These are phyloP conservation scores for Aspergillus jensenii DNA, from an alignment of 2,329 filamentous ascomycete species.

Conservation along the genomic window DNA sequence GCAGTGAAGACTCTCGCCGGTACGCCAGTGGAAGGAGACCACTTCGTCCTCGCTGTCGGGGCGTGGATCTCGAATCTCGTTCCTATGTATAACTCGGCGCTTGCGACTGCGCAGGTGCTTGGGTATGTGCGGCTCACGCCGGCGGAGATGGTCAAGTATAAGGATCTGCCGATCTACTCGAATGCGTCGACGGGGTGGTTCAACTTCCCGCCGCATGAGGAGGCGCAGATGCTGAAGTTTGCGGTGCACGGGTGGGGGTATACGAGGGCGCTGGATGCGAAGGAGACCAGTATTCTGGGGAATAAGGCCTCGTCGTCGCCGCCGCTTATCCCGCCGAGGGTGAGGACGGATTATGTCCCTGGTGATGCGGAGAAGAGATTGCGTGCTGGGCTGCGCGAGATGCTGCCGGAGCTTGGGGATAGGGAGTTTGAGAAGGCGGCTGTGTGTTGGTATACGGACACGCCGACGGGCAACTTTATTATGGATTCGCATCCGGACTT, in stretches of 20 bases:
- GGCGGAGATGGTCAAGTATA: background rate
- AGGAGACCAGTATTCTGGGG: background rate
- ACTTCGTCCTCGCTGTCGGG: background rate
- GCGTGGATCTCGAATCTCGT: background rate
- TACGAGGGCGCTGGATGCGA: background rate
- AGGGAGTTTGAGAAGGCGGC: slow-evolving; percentile 60
- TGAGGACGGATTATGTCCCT: background rate
- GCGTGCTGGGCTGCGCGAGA: slow-evolving; percentile 27
- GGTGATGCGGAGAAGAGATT: background rate
- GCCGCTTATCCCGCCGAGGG: background rate
- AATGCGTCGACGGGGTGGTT: background rate
- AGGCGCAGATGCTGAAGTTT: background rate
- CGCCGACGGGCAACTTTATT: slow-evolving; percentile 66
- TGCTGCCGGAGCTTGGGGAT: slow-evolving; percentile 57
- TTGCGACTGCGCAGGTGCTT: background rate
- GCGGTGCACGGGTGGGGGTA: background rate
- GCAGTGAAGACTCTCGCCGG: background rate
- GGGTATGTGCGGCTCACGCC: background rate
- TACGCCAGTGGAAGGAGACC: background rate
- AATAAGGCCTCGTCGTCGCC: background rate
- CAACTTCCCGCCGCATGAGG: background rate
- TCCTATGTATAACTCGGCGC: background rate
- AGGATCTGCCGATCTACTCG: background rate
- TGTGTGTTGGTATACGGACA: slow-evolving; percentile 73
- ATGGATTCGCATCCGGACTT: slow-evolving; percentile 65